Base-by-base conservation (phyloP, 2,329 filamentous ascomycete species). In the Ceratocystis cubensis region DNA sequence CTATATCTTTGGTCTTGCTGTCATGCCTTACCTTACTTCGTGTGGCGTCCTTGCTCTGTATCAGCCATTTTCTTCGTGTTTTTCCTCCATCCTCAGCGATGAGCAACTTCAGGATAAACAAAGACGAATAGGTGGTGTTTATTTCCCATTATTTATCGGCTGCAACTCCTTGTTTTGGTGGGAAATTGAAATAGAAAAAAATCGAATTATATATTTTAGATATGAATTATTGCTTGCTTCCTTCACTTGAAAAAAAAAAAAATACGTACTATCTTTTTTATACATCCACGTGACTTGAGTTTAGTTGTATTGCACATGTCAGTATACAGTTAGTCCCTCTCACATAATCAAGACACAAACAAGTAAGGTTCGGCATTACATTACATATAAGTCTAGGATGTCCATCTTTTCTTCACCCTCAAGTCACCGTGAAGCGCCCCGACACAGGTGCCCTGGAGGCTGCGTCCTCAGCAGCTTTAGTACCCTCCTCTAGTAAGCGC, bases 361-460 rank as follows among this genome's bases (percentile, higher is more conserved):
- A 41, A 15, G 10, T 3, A 41, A 15, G 17, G 25, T 59, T 15
- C 28, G 17, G 56, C 28, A 59, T 59, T 37, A 59, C 56, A 59
- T 28, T 28, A 59, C 33, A 65, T 25, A 65, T 25, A 57, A 30
- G 17, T 22, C 20, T 22, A 20, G 15, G 8, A 45, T 17, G n/a
- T 22, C 1, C 28, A 57, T 20, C 15, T 22, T 15, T 8, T 28
- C 65, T 25, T 48, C 10, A 28, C n/a, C 15, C 70, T 76, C 79
- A 95, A 66, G 91, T 84, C 72, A 97, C 91, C 59, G 85, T 95
- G 74, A 97, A 99, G 72, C 92, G 84, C 67, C 90, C 90, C 72
- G 86, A 87, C 25, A 85, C 85, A 1, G 90, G 88, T 15, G 88
- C 88, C 69, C 91, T 83, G 68, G 84, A 87, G 73, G 94, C 88